Conservation (phyloP, 2,329 filamentous ascomycete genomes). For the Gaeumannomyces sp. region DNA sequence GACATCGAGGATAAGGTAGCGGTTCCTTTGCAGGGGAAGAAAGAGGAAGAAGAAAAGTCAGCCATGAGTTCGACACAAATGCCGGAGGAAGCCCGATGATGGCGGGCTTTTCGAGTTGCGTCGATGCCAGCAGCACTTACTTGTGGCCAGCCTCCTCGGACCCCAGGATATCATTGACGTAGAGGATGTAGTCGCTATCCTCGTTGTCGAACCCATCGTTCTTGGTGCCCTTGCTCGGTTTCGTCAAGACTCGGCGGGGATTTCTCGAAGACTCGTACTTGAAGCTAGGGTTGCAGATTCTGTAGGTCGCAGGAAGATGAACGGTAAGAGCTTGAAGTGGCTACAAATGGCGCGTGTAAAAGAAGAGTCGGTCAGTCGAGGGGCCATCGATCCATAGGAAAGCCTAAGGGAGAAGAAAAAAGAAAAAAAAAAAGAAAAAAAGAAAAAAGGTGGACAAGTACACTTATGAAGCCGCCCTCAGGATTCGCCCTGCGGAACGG, state of each 20-base stretch:
- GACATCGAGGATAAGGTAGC: slow-evolving; percentile 94
- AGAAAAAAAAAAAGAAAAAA: slow-evolving; percentile 5
- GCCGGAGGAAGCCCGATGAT: background rate
- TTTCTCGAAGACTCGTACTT: slow-evolving; percentile 99
- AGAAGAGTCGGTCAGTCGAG: background rate
- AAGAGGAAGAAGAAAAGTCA: slow-evolving; percentile 11
- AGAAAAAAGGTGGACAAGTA: slow-evolving; percentile 39
- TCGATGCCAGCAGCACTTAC: slow-evolving; percentile 41
- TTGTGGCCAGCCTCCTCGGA: slow-evolving; percentile 98
- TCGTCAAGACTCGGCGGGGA: slow-evolving; percentile 89
- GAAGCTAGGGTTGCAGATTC: slow-evolving; percentile 96
- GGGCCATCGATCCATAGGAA: background rate
- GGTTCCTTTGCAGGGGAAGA: slow-evolving; percentile 56
- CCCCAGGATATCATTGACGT: slow-evolving; percentile 96
- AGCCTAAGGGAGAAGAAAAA: background rate
- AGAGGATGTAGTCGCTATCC: slow-evolving; percentile 98
- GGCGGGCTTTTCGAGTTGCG: background rate
- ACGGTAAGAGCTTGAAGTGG: slow-evolving; percentile 92
- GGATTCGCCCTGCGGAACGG: slow-evolving; percentile 89
- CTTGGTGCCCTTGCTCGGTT: slow-evolving; percentile 96
- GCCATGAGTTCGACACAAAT: background rate
- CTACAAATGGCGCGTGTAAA: slow-evolving; percentile 39
- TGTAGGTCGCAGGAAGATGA: slow-evolving; percentile 89
- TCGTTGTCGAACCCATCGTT: slow-evolving; percentile 99
- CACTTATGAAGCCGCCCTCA: slow-evolving; percentile 96